Percentiles rank a stretch among this genome's conserved stretches.
Conservation (phyloP, 2,329 filamentous ascomycete species). For the Leptographium wingfieldii region DNA sequence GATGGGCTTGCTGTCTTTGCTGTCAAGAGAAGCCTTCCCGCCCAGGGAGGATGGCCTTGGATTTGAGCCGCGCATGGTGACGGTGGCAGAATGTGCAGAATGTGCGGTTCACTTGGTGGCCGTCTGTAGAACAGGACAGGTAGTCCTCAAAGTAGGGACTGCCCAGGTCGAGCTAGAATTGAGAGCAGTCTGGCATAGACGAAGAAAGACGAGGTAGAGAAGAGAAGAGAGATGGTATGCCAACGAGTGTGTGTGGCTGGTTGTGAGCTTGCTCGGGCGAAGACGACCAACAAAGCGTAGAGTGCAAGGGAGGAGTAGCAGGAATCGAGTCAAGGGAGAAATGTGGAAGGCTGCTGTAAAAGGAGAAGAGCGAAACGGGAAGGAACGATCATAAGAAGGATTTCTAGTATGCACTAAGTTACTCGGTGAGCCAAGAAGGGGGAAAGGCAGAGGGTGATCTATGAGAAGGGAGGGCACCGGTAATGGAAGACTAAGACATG, state of each 20-base stretch:
- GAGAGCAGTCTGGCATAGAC: background rate
- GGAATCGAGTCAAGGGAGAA: background rate
- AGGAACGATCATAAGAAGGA: background rate
- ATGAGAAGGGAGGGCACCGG: background rate
- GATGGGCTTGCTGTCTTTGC: constrained; percentile 1
- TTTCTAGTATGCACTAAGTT: background rate
- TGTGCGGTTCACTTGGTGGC: too few relatives aligned
- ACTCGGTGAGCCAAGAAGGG: background rate
- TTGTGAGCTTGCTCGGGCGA: too few relatives aligned
- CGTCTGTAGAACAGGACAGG: too few relatives aligned
- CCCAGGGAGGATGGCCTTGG: background rate
- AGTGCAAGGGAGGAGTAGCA: background rate
- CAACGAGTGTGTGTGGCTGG: too few relatives aligned
- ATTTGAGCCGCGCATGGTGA: background rate
- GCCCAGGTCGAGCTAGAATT: background rate
- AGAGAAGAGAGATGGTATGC: background rate
- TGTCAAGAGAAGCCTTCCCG: background rate
- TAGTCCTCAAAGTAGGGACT: background rate
- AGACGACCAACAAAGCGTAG: too few relatives aligned
- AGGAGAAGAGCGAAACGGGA: background rate
- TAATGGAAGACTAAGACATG: background rate
- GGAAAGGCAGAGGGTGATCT: background rate
- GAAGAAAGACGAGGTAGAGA: background rate
- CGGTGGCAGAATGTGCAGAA: background rate
- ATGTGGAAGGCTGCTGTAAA: background rate